Evolutionary conservation across 2,329 filamentous ascomycete species (phyloP).

Genomic region (Tolypocladium cylindrosporum): DNA sequence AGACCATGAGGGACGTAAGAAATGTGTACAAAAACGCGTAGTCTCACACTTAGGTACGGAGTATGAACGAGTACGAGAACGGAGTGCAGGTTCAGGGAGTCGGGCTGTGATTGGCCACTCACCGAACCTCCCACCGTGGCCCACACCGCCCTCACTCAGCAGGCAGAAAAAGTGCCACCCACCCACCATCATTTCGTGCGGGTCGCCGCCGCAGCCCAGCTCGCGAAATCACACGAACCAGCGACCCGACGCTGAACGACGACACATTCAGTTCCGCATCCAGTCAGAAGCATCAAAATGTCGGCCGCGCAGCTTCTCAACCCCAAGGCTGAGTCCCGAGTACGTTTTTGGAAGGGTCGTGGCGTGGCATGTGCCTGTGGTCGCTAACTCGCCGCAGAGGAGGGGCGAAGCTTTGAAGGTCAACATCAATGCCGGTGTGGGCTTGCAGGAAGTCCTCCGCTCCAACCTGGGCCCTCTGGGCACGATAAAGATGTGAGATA

Average conservation of each 20-base stretch:
- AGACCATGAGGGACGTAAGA: no score
- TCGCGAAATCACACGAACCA: constrained; percentile 17
- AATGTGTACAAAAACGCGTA: no score
- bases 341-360: constrained; percentile 35
- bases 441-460: constrained; percentile 85
- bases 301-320: constrained; percentile 97
- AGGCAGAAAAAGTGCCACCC: constrained; percentile 23
- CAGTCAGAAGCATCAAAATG: constrained; percentile 43
- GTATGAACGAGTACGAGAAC: no score
- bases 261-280: constrained; percentile 4
- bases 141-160: constrained; percentile 20
- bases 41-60: no score
- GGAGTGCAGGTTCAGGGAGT: no score
- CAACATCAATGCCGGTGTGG: constrained; percentile 95
- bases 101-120: constrained; percentile 7
- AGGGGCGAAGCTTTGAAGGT: constrained; percentile 93
- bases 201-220: constrained; percentile 16
- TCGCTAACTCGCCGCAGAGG: constrained; percentile 46
- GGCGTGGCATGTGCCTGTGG: constrained; percentile 8
- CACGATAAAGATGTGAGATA: constrained; percentile 81
- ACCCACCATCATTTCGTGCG: constrained; percentile 16
- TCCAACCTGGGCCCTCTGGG: constrained; percentile 91
- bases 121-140: neutral
- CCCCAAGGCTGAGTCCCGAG: constrained; percentile 95
- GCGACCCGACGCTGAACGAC: constrained; percentile 6